These are phyloP conservation scores for Nothophytophthora sp. DNA, from an alignment of 352 stramenopile species.

Conservation along the genomic window DNA sequence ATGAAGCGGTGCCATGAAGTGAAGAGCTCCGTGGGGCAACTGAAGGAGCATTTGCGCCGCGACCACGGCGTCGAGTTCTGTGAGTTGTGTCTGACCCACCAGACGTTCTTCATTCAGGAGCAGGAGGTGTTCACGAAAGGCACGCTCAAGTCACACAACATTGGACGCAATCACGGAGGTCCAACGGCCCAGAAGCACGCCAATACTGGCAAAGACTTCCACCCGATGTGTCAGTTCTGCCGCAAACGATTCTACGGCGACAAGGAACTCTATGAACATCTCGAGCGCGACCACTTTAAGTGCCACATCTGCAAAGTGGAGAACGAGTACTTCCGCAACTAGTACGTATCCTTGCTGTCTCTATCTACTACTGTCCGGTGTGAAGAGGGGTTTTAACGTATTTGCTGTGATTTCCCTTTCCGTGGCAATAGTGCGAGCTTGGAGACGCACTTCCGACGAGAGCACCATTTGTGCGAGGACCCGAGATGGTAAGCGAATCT, in stretches of 20 bases:
- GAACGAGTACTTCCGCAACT: slow-evolving; percentile 91
- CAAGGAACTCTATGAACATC: slow-evolving; percentile 83
- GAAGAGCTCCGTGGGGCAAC: slow-evolving; percentile 48
- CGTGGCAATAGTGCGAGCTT: slow-evolving; percentile 60
- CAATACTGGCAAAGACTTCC: slow-evolving; percentile 71
- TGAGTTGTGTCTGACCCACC: slow-evolving; percentile 71
- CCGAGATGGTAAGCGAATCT: slow-evolving; percentile 51
- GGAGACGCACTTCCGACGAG: slow-evolving; percentile 79
- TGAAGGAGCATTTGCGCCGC: slow-evolving; percentile 72
- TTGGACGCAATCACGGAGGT: slow-evolving; percentile 46
- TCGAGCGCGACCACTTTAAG: slow-evolving; percentile 91
- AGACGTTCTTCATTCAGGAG: slow-evolving; percentile 84
- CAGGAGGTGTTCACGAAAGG: slow-evolving; percentile 79
- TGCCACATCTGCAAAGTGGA: slow-evolving; percentile 90
- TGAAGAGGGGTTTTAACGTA: too few relatives aligned
- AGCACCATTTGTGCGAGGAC: slow-evolving; percentile 90
- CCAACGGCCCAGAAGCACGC: slow-evolving; percentile 40
- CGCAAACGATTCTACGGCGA: slow-evolving; percentile 85
- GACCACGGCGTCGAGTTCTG: slow-evolving; percentile 78
- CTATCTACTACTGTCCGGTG: too few relatives aligned
- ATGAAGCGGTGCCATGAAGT: slow-evolving; percentile 62
- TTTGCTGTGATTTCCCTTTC: neutral
- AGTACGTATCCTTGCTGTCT: slow-evolving; percentile 44
- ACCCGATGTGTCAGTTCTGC: slow-evolving; percentile 91
- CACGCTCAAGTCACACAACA: slow-evolving; percentile 66